A percentile compares a stretch with the other conserved stretches of the same genome.
phyloP scores from a whole-genome alignment of 305 asterid species.

The Nicotiana rustica region DNA sequence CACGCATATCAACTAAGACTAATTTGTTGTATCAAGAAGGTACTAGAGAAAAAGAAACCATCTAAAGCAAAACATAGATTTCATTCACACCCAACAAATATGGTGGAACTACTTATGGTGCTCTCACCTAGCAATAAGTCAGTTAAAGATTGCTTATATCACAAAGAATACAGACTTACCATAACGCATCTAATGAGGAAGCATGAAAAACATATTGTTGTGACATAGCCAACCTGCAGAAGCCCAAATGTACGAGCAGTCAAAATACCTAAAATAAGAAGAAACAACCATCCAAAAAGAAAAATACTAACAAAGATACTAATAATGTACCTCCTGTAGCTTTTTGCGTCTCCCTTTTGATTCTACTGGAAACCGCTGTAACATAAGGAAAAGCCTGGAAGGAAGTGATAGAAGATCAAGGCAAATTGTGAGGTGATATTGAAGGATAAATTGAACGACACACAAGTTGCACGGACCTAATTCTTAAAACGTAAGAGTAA shows the following conservation, averaged over 20 bases:
- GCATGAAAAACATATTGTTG: slow-evolving; percentile 89
- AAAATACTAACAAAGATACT: slow-evolving; percentile 14
- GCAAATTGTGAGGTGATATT: background rate
- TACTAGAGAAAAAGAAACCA: background rate
- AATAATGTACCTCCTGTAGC: slow-evolving; percentile 79
- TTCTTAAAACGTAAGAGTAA: background rate
- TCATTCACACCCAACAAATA: background rate
- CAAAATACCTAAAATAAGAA: slow-evolving; percentile 35
- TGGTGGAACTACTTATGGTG: background rate
- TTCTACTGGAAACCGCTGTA: slow-evolving; percentile 92
- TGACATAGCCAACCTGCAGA: slow-evolving; percentile 96
- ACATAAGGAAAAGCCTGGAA: slow-evolving; percentile 87
- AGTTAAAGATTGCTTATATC: background rate
- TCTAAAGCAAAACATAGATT: background rate
- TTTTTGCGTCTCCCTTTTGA: slow-evolving; percentile 97
- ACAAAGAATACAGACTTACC: slow-evolving; percentile 59
- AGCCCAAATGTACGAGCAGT: slow-evolving; percentile 4
- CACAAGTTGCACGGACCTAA: slow-evolving; percentile 8
- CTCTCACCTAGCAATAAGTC: background rate
- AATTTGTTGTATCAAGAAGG: background rate
- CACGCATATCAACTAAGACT: background rate
- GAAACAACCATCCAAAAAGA: background rate
- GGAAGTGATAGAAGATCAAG: slow-evolving; percentile 37
- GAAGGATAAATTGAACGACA: slow-evolving; percentile 21
- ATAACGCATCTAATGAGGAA: slow-evolving; percentile 87